Base-by-base conservation (phyloP, 495 filamentous ascomycete genomes). In the Durotheca rogersii region DNA sequence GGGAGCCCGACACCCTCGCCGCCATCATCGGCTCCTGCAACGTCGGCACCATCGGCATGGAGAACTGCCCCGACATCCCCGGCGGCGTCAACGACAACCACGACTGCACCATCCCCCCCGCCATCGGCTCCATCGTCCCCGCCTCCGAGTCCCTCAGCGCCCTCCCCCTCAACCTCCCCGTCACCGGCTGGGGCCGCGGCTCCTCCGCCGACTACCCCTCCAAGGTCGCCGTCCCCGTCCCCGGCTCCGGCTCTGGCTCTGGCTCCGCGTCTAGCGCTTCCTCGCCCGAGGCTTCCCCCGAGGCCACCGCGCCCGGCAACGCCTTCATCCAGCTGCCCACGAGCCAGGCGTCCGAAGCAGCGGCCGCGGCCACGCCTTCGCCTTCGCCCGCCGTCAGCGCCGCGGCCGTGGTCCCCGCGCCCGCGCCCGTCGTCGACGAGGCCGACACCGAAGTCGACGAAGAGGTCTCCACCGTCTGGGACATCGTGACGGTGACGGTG, bases 1-100 rank as follows among this genome's bases (percentile, higher is more conserved):
- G 87, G 87, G 79, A 89, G 51, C 63, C 72, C 40, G 51, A 67
- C 4, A 70, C 75, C 41, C 79, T 89, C 14, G 77, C 87, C 61
- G 69, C 74, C 25, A 82, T 81, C 50, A 73, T 86, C 49, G 65
- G 83, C 58, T 73, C 66, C 36, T 89, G 86, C 72, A 72, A 80
- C 43, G 72, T 63, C 45, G 70, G 76, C 29, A 73, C 74, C 47
- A 64, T 60, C 18, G 72, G 68, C n/a, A 71, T 86, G 42, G 65
- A 80, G 40, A 60, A 74, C 43, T 88, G 85, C 69, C 71, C 81
- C 23, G 60, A 66, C 30, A 62, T 76, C 45, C 72, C 70, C 43
- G 59, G 64, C 30, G 67, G 69, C 18, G 51, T 70, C 35, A 74
- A 77, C 49, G 53, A 67, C 46, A 38, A 61, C 38, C 61, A 67